Base-by-base conservation (phyloP, 2,329 filamentous ascomycete genomes). In the Amauroascus niger region DNA sequence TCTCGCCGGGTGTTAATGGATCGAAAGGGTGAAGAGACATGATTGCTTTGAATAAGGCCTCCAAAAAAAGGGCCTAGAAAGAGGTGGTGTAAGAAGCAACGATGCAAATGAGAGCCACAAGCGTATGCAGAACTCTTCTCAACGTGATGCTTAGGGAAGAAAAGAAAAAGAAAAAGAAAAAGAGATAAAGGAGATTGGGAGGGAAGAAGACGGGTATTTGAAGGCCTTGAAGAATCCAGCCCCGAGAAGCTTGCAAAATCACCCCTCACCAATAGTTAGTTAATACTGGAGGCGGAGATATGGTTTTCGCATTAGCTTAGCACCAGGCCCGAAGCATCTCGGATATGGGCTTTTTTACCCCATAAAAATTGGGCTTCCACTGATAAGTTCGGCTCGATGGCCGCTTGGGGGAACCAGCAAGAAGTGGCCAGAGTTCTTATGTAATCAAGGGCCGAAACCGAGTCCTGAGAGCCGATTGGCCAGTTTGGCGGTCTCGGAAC, bases 1-100 rank as follows among this genome's bases (percentile, higher is more conserved):
- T 71, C 54, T 72, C 70, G 51, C 58, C 64, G 18, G 69, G 66
- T 13, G 66, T 68, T 45, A 71, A 65, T 16, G 69, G 68, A 57
- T 71, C 69, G 52, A 72, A 71, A 9, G 70, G 70, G 59, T 72
- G 70, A 35, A 50, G 46, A 13, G 52, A 50, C 52, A 49, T 50
- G 39, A 22, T 26, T 39, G 16, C 18, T 13, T 22, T n/a, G 3
- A 39, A 41, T 3, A 41, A 24, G 16, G 24, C 3, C 1, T 37
- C 26, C 39, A 22, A 9, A 44, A 45, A 35, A 9, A 28, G 16
- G 32, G 2, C 30, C 1, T 3, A 32, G 11, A 33, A 46, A 46
- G 13, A n/a, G 5, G 16, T 2, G 8, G 6, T 8, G 40, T n/a
- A 45, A 30, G 48, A 51, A 51, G 32, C 39, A 51, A 44, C 37